Conservation (phyloP, 306 rosid genomes). For the Vigna unguiculata region DNA sequence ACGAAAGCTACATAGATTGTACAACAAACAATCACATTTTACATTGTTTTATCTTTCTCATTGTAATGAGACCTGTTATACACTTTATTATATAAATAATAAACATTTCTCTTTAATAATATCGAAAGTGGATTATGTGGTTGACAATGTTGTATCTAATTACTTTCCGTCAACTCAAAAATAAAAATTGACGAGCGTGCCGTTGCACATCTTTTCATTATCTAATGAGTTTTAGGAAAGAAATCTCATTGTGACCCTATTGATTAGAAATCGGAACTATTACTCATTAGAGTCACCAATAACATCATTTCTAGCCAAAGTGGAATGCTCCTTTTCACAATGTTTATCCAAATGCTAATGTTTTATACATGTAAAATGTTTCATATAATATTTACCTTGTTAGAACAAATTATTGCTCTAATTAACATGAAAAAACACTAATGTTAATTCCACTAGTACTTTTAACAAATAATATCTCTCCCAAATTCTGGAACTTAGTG, state of each 20-base stretch:
- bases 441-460: neutral
- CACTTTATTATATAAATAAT: neutral
- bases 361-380: neutral
- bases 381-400: neutral
- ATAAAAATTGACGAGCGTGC: slow-evolving; percentile 4
- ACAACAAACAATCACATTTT: too few relatives aligned
- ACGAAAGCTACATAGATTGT: too few relatives aligned
- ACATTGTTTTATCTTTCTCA: too few relatives aligned
- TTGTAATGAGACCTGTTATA: neutral
- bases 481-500: slow-evolving; percentile 17
- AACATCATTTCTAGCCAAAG: slow-evolving; percentile 31
- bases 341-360: slow-evolving; percentile 26
- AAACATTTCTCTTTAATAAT: neutral
- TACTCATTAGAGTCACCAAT: slow-evolving; percentile 5
- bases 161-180: neutral
- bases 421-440: neutral
- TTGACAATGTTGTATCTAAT: slow-evolving; percentile 23
- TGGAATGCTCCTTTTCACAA: slow-evolving; percentile 12
- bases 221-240: slow-evolving; percentile 26
- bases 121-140: neutral
- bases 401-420: neutral
- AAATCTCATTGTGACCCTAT: neutral
- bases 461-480: neutral
- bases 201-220: slow-evolving; percentile 19
- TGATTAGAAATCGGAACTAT: slow-evolving; percentile 9